Percentiles rank a stretch among this genome's conserved stretches.
Conservation (phyloP, 2,329 filamentous ascomycete species). For the Pseudocercospora vitis region DNA sequence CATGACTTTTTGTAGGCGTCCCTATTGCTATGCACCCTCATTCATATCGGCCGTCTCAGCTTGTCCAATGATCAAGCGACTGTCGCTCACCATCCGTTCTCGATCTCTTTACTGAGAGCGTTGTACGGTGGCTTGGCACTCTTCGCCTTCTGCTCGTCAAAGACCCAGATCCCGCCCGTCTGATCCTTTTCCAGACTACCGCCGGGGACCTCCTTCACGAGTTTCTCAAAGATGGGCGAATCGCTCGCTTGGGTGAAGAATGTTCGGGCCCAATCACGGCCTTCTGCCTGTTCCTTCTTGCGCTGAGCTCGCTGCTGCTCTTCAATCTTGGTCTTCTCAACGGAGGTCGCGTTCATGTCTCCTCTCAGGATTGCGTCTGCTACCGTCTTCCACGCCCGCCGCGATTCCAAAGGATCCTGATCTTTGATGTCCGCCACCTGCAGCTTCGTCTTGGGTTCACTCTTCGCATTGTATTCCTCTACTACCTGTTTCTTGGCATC, state of each 20-base stretch:
- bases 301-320: constrained; percentile 78
- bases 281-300: constrained; percentile 71
- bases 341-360: constrained; percentile 77
- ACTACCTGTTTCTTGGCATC: constrained; percentile 56
- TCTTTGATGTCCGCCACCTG: constrained; percentile 69
- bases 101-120: constrained; percentile 30
- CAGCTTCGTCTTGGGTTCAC: constrained; percentile 62
- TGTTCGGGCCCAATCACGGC: constrained; percentile 73
- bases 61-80: neutral
- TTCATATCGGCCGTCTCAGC: neutral
- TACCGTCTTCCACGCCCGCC: constrained; percentile 84
- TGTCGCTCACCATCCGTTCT: constrained; percentile 27
- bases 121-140: constrained; percentile 35
- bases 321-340: constrained; percentile 86
- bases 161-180: constrained; percentile 70
- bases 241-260: constrained; percentile 65
- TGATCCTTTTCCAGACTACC: constrained; percentile 58
- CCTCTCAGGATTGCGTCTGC: constrained; percentile 75
- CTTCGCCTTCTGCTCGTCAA: constrained; percentile 56
- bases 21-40: neutral
- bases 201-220: constrained; percentile 47
- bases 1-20: neutral
- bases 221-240: constrained; percentile 49
- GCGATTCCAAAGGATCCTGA: constrained; percentile 84
- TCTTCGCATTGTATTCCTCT: constrained; percentile 49